These are phyloP conservation scores for Piper longum DNA, from an alignment of 164 flowering plant genomes.

Conservation along the genomic window DNA sequence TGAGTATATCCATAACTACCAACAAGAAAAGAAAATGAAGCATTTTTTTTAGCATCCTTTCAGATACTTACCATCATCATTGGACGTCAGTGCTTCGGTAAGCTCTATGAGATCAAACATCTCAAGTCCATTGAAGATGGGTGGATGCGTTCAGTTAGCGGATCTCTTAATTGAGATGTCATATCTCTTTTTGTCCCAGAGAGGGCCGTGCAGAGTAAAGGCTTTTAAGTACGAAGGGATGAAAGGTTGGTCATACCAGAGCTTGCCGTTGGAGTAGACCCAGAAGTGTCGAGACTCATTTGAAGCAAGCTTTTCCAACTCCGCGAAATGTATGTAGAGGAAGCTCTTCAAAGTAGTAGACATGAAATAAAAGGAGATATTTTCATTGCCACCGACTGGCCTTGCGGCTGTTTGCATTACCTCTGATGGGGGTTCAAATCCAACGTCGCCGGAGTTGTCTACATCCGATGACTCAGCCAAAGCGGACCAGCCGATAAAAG, in stretches of 20 bases:
- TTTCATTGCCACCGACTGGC: not conserved
- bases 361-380: not conserved
- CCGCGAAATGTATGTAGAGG: conserved; percentile 27
- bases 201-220: not conserved
- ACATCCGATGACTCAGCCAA: not conserved
- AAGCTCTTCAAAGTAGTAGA: conserved; percentile 5
- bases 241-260: conserved; percentile 1
- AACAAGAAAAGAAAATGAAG: not conserved
- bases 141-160: conserved; percentile 23
- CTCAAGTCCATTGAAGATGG: conserved; percentile 38
- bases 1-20: too few relatives aligned
- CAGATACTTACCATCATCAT: not conserved
- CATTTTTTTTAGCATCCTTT: not conserved
- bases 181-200: not conserved
- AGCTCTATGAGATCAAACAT: conserved; percentile 10
- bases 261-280: conserved; percentile 10
- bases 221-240: conserved; percentile 3
- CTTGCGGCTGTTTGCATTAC: not conserved
- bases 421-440: not conserved
- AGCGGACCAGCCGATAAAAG: not conserved
- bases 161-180: conserved; percentile 9
- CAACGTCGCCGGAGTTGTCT: not conserved
- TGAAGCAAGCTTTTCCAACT: conserved; percentile 9
- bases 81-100: conserved; percentile 13
- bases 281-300: conserved; percentile 20